Percentiles rank a stretch among this genome's conserved stretches.
Evolutionary conservation across 441 rosid species (phyloP).

Genomic region (Populus tomentosa): DNA sequence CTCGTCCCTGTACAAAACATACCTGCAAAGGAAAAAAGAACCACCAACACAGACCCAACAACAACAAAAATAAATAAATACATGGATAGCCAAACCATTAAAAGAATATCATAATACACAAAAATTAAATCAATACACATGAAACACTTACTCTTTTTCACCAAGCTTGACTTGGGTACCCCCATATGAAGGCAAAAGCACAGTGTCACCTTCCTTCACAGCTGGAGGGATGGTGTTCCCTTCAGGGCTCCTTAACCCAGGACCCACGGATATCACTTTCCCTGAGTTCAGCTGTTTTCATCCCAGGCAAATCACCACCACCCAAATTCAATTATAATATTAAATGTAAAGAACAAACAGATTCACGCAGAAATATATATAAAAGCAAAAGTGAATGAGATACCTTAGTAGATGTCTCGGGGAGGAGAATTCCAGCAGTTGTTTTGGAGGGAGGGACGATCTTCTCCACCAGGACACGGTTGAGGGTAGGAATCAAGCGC

Average conservation of each 20-base stretch:
- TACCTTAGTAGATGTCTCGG: constrained; percentile 65
- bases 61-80: no score
- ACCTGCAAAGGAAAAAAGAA: constrained; percentile 37
- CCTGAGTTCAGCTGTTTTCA: constrained; percentile 63
- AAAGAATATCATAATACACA: background rate
- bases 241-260: constrained; percentile 48
- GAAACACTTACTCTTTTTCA: constrained; percentile 61
- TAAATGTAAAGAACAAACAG: background rate
- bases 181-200: constrained; percentile 67
- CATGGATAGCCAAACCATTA: background rate
- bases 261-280: constrained; percentile 65
- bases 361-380: background rate
- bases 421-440: constrained; percentile 63
- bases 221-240: constrained; percentile 50
- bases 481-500: constrained; percentile 65
- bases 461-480: constrained; percentile 70
- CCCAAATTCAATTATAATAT: background rate
- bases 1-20: constrained; percentile 61
- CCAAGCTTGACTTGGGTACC: constrained; percentile 72
- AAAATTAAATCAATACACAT: background rate
- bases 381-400: background rate
- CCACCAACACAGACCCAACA: background rate
- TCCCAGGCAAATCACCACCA: background rate
- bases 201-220: constrained; percentile 79
- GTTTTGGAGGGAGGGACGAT: constrained; percentile 64